Evolutionary conservation across 2,329 filamentous ascomycete genomes (phyloP), one percentile per base, ranked within the genome.

Genomic region (Nigrospora sphaerica): DNA sequence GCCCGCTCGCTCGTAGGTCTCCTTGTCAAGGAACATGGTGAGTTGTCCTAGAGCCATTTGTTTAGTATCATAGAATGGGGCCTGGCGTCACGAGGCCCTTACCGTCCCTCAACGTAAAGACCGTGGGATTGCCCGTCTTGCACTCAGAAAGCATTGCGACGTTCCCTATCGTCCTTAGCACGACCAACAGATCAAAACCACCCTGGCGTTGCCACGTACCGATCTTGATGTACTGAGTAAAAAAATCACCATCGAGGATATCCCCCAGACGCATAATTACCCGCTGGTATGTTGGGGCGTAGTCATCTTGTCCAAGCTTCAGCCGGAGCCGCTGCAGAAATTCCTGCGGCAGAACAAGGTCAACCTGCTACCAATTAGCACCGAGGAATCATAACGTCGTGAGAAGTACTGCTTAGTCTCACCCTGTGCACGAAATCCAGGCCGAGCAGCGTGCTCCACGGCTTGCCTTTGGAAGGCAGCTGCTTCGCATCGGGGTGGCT

Each of bases 131-230:
- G 3, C 81, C 83, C 9, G 77, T 70, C 32, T 77, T 77, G 12
- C 89, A 90, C 62, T 91, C 80, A 0, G 91, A 95, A 2, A 95
- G 75, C 85, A 97, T 88, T 54, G 88, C 65, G 42, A 95, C 71
- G 59, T 89, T 83, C 6, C 88, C 88, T 90, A 49, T 3, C 50
- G 39, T 39, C n/a, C 39, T 12, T 36, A 12, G 33, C 16, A 28
- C 23, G 6, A 2, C 12, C 16, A 12, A 33, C 31, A 23, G 19
- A 33, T 23, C 6, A 41, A 11, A 36, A 44, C 3, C 28, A 49
- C 12, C 40, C 13, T 12, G 18, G 18, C 13, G 13, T 6, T 9
- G 7, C 4, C 12, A 46, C 61, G 18, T 68, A 87, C 87, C 86
- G 49, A 75, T 77, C 64, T 95, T 95, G 54, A 97, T 83, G 60